These are phyloP conservation scores for Trypanosomatidae sp. DNA, from an alignment of 208 protist genomes.

Conservation along the genomic window DNA sequence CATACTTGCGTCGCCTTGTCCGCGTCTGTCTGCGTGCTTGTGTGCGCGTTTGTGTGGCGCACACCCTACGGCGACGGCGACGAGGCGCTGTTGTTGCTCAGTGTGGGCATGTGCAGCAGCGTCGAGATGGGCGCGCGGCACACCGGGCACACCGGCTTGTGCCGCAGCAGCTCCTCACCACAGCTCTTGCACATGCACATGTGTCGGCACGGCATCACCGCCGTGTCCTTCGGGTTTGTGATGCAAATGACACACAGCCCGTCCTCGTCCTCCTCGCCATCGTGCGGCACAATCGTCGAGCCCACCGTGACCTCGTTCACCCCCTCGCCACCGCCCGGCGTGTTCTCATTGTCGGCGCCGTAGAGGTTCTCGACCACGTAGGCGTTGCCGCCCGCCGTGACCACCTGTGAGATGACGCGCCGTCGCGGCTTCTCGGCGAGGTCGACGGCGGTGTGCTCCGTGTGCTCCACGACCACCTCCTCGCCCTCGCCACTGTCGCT, in stretches of 20 bases:
- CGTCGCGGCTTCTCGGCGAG: constrained; percentile 56
- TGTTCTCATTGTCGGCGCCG: constrained; percentile 54
- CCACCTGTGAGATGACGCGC: constrained; percentile 76
- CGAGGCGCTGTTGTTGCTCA: constrained; percentile 13
- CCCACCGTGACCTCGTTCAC: constrained; percentile 57
- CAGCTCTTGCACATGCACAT: constrained; percentile 92
- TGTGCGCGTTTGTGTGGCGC: no score
- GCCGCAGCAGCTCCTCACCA: constrained; percentile 83
- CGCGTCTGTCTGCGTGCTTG: neutral
- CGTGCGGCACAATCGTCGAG: constrained; percentile 37
- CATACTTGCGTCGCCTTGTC: neutral
- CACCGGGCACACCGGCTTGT: constrained; percentile 91
- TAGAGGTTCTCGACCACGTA: constrained; percentile 84
- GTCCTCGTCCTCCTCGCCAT: constrained; percentile 72
- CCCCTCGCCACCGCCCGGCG: constrained; percentile 15
- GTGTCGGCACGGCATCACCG: constrained; percentile 91
- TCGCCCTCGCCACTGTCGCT: constrained; percentile 6
- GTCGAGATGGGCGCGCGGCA: constrained; percentile 83
- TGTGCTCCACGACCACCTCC: constrained; percentile 55
- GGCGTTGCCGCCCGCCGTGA: constrained; percentile 55
- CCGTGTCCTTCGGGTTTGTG: constrained; percentile 81
- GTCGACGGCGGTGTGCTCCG: constrained; percentile 83
- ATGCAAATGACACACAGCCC: constrained; percentile 91
- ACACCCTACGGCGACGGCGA: no score
- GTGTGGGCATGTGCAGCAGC: constrained; percentile 73